A percentile compares a stretch with the other conserved stretches of the same genome.
phyloP scores from a whole-genome alignment of 73 alveolate genomes.

The Tetrahymena malaccensis region DNA sequence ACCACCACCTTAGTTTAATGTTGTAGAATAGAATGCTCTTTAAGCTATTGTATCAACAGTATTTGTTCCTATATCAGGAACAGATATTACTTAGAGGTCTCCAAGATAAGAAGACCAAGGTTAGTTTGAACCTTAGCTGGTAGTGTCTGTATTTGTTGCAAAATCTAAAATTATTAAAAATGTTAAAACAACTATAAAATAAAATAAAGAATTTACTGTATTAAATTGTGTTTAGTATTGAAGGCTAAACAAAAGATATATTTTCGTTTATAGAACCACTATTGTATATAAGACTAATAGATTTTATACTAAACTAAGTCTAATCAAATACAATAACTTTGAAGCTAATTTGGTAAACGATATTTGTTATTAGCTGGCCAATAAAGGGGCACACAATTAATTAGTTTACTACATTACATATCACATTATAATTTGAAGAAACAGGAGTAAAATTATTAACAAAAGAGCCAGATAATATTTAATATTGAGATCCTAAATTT shows the following conservation, averaged over 20 bases:
- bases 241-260: neutral
- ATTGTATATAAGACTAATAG: neutral
- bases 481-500: neutral
- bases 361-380: neutral
- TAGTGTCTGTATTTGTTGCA: neutral
- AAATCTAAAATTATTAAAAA: neutral
- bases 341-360: neutral
- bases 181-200: neutral
- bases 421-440: neutral
- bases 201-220: neutral
- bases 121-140: neutral
- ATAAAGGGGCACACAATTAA: neutral
- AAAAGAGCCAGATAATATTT: neutral
- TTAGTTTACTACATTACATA: neutral
- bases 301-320: neutral
- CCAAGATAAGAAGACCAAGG: neutral
- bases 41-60: neutral
- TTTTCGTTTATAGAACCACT: neutral
- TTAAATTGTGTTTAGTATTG: neutral
- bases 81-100: neutral
- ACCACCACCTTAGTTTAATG: neutral
- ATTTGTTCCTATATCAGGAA: neutral
- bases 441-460: neutral
- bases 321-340: neutral
- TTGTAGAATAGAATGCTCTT: neutral